phyloP scores from a whole-genome alignment of 2,329 filamentous ascomycete genomes.

The Colletotrichum sp. region DNA sequence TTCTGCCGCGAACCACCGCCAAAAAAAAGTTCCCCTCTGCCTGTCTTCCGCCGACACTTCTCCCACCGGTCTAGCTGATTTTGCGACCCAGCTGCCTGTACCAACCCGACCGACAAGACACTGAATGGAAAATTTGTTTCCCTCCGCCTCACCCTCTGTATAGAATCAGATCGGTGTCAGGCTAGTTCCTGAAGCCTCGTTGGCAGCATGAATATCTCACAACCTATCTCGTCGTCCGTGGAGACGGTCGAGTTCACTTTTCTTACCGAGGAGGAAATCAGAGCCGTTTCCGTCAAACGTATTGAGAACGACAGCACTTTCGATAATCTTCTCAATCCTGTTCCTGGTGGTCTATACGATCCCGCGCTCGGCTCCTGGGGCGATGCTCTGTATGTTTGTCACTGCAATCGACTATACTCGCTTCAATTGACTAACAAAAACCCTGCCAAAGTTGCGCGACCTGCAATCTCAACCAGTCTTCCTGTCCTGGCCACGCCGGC shows the following conservation, averaged over 20 bases:
- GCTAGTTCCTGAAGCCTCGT: conserved; percentile 1
- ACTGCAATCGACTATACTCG: background rate
- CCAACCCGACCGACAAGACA: background rate
- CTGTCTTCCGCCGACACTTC: background rate
- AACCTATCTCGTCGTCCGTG: conserved; percentile 84
- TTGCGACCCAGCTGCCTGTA: conserved; percentile 2
- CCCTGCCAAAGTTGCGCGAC: conserved; percentile 75
- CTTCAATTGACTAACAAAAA: conserved; percentile 18
- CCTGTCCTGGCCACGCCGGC: conserved; percentile 90
- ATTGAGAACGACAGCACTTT: conserved; percentile 96
- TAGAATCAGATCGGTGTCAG: conserved; percentile 2
- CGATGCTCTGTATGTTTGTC: conserved; percentile 72
- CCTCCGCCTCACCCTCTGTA: background rate
- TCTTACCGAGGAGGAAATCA: conserved; percentile 82
- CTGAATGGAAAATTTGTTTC: conserved; percentile 15
- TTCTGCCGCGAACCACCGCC: conserved; percentile 51
- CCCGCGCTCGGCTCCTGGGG: conserved; percentile 89
- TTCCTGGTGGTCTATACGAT: conserved; percentile 92
- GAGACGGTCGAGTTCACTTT: conserved; percentile 89
- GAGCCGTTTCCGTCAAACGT: conserved; percentile 87
- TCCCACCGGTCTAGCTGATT: background rate
- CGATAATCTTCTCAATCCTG: conserved; percentile 86
- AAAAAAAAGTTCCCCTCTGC: conserved; percentile 39
- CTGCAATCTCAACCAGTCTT: conserved; percentile 81
- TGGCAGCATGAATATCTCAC: conserved; percentile 70